Percentiles rank a stretch among this genome's conserved stretches.
Conservation (phyloP, 2,329 filamentous ascomycete genomes). For the Ascocoryne sarcoides region DNA sequence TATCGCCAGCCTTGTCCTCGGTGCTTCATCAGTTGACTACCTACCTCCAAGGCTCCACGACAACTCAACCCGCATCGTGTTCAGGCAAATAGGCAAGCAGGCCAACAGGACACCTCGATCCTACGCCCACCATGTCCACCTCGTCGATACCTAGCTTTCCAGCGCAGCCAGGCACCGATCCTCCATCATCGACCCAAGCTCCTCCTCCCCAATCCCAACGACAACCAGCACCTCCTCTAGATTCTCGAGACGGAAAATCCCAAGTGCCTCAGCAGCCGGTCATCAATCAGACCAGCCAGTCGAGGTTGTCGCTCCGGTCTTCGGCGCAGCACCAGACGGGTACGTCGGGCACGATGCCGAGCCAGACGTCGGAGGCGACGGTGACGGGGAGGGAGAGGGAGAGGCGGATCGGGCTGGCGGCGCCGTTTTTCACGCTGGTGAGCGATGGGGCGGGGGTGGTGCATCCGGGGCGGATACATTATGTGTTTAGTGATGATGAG, state of each 20-base stretch:
- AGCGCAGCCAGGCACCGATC: neutral
- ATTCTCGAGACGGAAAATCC: neutral
- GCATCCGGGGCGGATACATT: conserved; percentile 73
- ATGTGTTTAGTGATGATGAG: conserved; percentile 91
- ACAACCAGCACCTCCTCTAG: neutral
- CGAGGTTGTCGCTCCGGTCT: neutral
- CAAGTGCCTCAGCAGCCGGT: neutral
- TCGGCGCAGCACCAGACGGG: neutral
- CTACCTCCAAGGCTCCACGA: too few relatives aligned
- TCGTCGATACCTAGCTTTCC: neutral
- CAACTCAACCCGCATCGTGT: too few relatives aligned
- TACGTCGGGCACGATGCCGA: neutral
- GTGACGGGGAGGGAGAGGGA: neutral
- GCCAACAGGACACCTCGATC: neutral
- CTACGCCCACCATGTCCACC: neutral
- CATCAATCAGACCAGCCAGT: neutral
- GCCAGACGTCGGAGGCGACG: neutral
- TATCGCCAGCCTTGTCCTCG: neutral
- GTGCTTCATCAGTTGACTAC: neutral
- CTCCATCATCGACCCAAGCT: neutral
- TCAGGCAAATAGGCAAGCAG: neutral
- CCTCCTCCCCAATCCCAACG: neutral
- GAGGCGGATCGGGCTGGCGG: neutral
- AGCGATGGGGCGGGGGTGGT: conserved; percentile 46
- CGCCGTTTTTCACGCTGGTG: conserved; percentile 78